phyloP scores from a whole-genome alignment of 129 eudicot species.

The Rutidosis leptorrhynchoides region DNA sequence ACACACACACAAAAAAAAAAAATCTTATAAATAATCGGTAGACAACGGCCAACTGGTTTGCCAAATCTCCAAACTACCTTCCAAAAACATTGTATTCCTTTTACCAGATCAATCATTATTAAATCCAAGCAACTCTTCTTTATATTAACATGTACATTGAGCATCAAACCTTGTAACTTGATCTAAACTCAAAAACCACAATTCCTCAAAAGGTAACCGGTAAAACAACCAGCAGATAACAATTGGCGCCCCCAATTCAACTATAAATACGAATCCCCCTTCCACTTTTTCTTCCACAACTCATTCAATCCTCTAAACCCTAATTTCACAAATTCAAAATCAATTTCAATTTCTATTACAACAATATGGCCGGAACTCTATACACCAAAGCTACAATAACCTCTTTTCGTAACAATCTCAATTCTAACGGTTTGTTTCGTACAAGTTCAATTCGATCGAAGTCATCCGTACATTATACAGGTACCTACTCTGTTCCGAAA shows the following conservation, averaged over 20 bases:
- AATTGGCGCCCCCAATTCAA: slow-evolving; percentile 25
- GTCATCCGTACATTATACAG: not conserved
- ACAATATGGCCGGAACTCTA: slow-evolving; percentile 37
- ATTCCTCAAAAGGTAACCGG: not conserved
- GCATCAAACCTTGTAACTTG: not conserved
- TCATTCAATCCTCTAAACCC: slow-evolving; percentile 3
- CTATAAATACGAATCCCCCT: not conserved
- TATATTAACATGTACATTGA: not conserved
- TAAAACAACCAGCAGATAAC: slow-evolving; percentile 26
- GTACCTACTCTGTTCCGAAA: not conserved
- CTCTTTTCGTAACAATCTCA: slow-evolving; percentile 15
- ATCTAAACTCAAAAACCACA: not conserved
- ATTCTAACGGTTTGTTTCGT: not conserved
- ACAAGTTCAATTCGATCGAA: not conserved
- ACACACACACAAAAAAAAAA: too few species aligned
- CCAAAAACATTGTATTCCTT: slow-evolving; percentile 17
- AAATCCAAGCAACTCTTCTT: not conserved
- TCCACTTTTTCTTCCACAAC: slow-evolving; percentile 3
- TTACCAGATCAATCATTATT: slow-evolving; percentile 4
- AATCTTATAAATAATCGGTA: too few species aligned
- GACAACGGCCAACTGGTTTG: slow-evolving; percentile 21
- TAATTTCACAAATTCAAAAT: not conserved
- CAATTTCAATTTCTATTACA: not conserved
- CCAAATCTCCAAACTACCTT: slow-evolving; percentile 20
- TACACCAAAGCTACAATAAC: slow-evolving; percentile 13